Conservation (phyloP, 345 rosid genomes). For the Eucalyptus sp. region DNA sequence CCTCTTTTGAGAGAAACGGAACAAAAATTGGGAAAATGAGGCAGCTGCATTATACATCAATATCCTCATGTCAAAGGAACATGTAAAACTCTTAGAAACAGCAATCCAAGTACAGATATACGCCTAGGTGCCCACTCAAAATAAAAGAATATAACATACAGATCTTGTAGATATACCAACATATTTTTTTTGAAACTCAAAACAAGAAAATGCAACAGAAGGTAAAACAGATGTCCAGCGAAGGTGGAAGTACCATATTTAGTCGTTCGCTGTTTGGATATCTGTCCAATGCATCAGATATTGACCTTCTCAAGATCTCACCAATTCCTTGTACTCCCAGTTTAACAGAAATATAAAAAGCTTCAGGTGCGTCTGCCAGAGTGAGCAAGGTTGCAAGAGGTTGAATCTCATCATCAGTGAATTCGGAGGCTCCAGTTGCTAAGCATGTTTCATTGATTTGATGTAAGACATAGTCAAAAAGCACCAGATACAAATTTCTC, state of each 20-base stretch:
- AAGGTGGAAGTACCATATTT: constrained; percentile 43
- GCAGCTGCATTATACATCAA: not conserved
- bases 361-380: constrained; percentile 94
- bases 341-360: constrained; percentile 88
- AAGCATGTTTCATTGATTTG: constrained; percentile 76
- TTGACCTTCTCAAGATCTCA: constrained; percentile 84
- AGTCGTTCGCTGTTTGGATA: constrained; percentile 81
- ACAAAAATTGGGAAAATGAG: not conserved
- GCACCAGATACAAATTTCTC: constrained; percentile 78
- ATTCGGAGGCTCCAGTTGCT: constrained; percentile 78
- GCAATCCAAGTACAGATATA: not conserved
- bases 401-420: constrained; percentile 73
- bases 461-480: constrained; percentile 77
- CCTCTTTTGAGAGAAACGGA: not conserved
- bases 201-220: not conserved
- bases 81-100: not conserved
- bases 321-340: constrained; percentile 94
- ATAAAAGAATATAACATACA: not conserved
- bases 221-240: not conserved
- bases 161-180: not conserved
- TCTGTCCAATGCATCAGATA: constrained; percentile 68
- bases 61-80: not conserved
- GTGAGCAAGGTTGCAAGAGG: constrained; percentile 70
- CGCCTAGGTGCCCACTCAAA: not conserved
- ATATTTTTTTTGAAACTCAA: not conserved